These are phyloP conservation scores for Chrysoporthe puriensis DNA, from an alignment of 2,329 filamentous ascomycete species.

Conservation along the genomic window DNA sequence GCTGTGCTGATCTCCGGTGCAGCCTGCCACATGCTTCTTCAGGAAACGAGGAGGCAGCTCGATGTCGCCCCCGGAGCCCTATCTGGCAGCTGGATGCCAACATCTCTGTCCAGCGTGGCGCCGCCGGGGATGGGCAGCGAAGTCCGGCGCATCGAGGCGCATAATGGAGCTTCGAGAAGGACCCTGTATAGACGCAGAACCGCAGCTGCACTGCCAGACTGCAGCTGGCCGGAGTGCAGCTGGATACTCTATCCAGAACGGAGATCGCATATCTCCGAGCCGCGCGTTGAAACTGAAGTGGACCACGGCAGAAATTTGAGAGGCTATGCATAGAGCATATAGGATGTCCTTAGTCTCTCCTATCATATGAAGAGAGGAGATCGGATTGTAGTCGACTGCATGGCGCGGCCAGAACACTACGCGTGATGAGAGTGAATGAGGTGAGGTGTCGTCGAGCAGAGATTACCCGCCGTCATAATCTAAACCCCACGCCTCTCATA, in stretches of 20 bases:
- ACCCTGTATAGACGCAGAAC: too few relatives aligned
- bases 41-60: constrained; percentile 1
- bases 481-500: not conserved
- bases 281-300: too few relatives aligned
- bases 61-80: constrained; percentile 6
- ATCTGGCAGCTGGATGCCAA: constrained; percentile 13
- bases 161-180: constrained; percentile 15
- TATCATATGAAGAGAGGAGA: too few relatives aligned
- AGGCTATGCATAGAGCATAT: too few relatives aligned
- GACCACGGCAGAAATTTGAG: too few relatives aligned
- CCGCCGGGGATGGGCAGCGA: constrained; percentile 7
- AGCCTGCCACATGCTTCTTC: constrained; percentile 17
- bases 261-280: too few relatives aligned
- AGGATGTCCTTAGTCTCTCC: too few relatives aligned
- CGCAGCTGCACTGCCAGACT: not conserved
- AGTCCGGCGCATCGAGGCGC: not conserved
- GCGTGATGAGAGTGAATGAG: not conserved
- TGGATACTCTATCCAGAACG: not conserved
- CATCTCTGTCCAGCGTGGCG: not conserved
- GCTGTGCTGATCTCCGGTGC: constrained; percentile 2
- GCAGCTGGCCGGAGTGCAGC: not conserved
- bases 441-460: not conserved
- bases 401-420: too few relatives aligned
- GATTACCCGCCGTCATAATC: not conserved
- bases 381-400: not conserved